Percentiles rank a stretch among this genome's conserved stretches.
phyloP scores from a whole-genome alignment of 768 basidiomycete genomes.

The Hemileccinum impolitum region DNA sequence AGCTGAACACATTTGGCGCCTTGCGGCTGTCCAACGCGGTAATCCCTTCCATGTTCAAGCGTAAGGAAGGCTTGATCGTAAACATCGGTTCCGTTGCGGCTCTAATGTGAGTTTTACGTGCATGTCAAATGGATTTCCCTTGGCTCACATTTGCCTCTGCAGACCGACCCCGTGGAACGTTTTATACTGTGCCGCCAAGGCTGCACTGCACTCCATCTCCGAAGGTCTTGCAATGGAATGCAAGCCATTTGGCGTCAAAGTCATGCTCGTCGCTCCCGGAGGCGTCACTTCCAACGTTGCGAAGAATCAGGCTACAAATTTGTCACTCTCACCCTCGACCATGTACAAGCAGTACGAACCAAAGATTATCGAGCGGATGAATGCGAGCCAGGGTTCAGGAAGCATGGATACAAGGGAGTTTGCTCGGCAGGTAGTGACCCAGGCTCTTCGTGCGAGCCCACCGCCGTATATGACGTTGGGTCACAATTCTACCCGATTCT shows the following conservation, averaged over 20 bases:
- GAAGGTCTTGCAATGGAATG: conserved; percentile 73
- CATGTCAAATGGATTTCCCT: neutral
- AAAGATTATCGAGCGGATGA: conserved; percentile 52
- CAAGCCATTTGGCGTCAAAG: conserved; percentile 64
- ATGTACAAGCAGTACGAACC: conserved; percentile 56
- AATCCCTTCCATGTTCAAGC: conserved; percentile 69
- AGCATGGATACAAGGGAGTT: conserved; percentile 52
- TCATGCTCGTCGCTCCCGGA: conserved; percentile 68
- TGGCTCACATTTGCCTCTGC: conserved; percentile 1
- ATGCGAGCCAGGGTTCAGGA: conserved; percentile 46
- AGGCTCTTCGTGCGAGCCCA: conserved; percentile 45
- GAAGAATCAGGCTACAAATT: conserved; percentile 43
- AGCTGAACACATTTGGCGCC: conserved; percentile 68
- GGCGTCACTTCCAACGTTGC: conserved; percentile 65
- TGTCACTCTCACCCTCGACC: conserved; percentile 46
- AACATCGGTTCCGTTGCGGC: conserved; percentile 73
- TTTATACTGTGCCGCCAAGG: conserved; percentile 55
- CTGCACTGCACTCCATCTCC: conserved; percentile 56
- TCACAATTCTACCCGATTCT: conserved; percentile 29
- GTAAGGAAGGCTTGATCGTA: conserved; percentile 59
- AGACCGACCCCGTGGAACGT: conserved; percentile 72
- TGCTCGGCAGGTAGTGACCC: conserved; percentile 49
- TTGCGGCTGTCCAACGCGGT: conserved; percentile 59
- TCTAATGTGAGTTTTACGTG: conserved; percentile 42
- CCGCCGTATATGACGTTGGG: conserved; percentile 53